Percentiles rank a stretch among this genome's conserved stretches.
These are phyloP conservation scores for Malus hybrid DNA, from an alignment of 331 rosid species.

Conservation along the genomic window DNA sequence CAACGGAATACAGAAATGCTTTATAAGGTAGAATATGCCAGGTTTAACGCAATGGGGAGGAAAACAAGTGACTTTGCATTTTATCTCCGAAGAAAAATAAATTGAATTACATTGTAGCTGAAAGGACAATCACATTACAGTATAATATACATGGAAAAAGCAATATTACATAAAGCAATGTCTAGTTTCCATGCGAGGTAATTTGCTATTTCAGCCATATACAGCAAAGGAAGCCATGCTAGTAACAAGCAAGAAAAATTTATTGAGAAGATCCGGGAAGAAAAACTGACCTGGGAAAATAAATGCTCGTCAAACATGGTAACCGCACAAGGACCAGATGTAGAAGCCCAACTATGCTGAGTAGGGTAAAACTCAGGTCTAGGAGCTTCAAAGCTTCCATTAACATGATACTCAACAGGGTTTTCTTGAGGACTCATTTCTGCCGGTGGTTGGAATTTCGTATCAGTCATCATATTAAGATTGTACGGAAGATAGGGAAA, in stretches of 20 bases:
- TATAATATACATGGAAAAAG: background rate
- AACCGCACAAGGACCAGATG: constrained; percentile 56
- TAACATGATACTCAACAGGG: constrained; percentile 49
- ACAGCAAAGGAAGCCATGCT: background rate
- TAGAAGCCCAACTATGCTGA: constrained; percentile 58
- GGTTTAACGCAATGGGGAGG: background rate
- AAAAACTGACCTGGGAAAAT: constrained; percentile 42
- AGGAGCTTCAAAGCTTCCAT: constrained; percentile 48
- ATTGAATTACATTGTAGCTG: background rate
- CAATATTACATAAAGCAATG: background rate
- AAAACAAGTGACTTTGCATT: background rate
- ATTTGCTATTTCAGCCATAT: background rate
- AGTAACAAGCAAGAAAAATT: background rate
- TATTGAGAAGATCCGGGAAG: background rate
- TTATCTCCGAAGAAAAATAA: too few species aligned
- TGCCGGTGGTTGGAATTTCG: constrained; percentile 38
- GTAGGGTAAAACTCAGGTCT: constrained; percentile 37
- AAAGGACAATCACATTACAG: background rate
- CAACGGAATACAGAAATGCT: background rate
- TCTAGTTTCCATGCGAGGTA: background rate
- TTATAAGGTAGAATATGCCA: background rate
- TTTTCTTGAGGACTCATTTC: constrained; percentile 48
- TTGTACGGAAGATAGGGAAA: constrained; percentile 57
- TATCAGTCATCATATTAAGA: constrained; percentile 35
- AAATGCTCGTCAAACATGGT: constrained; percentile 56